Percentiles rank a stretch among this genome's conserved stretches.
phyloP scores from a whole-genome alignment of 192 early-diverging fungal genomes.

The Umbelopsis vinacea region DNA sequence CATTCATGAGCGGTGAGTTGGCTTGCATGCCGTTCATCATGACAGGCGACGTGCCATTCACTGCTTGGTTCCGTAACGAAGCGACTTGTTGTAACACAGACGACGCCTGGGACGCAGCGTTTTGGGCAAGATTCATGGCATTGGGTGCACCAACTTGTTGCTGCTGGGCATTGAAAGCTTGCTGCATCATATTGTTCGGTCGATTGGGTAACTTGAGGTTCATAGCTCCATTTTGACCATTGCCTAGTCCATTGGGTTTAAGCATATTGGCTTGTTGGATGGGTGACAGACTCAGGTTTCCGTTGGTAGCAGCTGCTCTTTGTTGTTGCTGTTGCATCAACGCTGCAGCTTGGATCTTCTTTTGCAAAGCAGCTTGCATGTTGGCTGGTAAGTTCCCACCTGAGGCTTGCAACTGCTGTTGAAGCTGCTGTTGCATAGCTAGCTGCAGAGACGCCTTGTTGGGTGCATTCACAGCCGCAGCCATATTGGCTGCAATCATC shows the following conservation, averaged over 20 bases:
- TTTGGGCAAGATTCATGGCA: slow-evolving; percentile 21
- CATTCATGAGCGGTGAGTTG: background rate
- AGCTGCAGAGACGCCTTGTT: slow-evolving; percentile 31
- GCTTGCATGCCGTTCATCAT: slow-evolving; percentile 19
- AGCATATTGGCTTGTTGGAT: slow-evolving; percentile 19
- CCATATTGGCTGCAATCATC: slow-evolving; percentile 40
- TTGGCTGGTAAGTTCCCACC: slow-evolving; percentile 4
- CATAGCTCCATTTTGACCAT: slow-evolving; percentile 13
- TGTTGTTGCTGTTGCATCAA: slow-evolving; percentile 14
- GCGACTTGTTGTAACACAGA: slow-evolving; percentile 7
- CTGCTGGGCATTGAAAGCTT: background rate
- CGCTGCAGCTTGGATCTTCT: slow-evolving; percentile 17
- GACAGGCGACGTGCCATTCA: background rate
- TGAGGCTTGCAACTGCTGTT: slow-evolving; percentile 20
- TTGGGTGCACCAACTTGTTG: background rate
- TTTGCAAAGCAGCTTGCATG: background rate
- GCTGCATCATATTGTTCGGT: slow-evolving; percentile 4
- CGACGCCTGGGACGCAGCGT: slow-evolving; percentile 1
- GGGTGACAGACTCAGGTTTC: background rate
- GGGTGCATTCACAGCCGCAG: slow-evolving; percentile 34
- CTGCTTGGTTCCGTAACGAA: slow-evolving; percentile 7
- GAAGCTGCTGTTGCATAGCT: slow-evolving; percentile 30
- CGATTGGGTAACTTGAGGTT: slow-evolving; percentile 16
- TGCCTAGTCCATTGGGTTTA: slow-evolving; percentile 1
- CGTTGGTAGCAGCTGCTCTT: background rate